phyloP scores from a whole-genome alignment of 225 moss, liverwort and hornwort genomes.

The Physcomitrium patens region DNA sequence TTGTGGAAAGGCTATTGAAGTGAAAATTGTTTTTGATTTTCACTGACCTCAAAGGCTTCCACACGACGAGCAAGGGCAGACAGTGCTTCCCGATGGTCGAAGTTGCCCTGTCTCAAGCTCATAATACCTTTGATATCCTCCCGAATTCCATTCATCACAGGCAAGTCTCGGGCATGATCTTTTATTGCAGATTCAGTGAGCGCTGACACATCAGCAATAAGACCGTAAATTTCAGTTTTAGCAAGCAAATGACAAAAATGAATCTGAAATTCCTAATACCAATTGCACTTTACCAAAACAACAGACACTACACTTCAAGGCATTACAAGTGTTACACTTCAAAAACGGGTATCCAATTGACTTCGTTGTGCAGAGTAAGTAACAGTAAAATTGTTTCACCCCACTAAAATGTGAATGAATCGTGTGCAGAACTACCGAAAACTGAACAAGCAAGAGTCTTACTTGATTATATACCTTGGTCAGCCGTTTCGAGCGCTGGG shows the following conservation, averaged over 20 bases:
- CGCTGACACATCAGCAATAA: slow-evolving; percentile 38
- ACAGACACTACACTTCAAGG: background rate
- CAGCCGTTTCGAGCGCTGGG: slow-evolving; percentile 70
- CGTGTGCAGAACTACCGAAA: background rate
- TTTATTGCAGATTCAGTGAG: slow-evolving; percentile 46
- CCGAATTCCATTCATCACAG: slow-evolving; percentile 71
- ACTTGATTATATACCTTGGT: slow-evolving; percentile 53
- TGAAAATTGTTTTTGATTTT: background rate
- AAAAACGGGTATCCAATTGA: background rate
- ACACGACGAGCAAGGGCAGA: slow-evolving; percentile 53
- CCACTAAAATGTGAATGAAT: background rate
- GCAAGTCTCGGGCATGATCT: slow-evolving; percentile 66
- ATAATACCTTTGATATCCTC: slow-evolving; percentile 63
- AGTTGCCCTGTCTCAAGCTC: slow-evolving; percentile 50
- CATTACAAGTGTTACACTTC: background rate
- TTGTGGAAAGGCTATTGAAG: background rate
- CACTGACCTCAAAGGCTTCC: slow-evolving; percentile 53
- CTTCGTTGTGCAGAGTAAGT: background rate
- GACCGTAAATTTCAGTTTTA: background rate
- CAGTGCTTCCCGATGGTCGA: slow-evolving; percentile 53
- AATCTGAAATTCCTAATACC: background rate
- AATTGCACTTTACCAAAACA: background rate
- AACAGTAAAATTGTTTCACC: background rate
- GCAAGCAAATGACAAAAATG: background rate
- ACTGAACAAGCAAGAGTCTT: background rate